Evolutionary conservation across 805 yeast genomes (phyloP), one percentile per base, ranked within the genome.

Genomic region (Ogataea corticis): DNA sequence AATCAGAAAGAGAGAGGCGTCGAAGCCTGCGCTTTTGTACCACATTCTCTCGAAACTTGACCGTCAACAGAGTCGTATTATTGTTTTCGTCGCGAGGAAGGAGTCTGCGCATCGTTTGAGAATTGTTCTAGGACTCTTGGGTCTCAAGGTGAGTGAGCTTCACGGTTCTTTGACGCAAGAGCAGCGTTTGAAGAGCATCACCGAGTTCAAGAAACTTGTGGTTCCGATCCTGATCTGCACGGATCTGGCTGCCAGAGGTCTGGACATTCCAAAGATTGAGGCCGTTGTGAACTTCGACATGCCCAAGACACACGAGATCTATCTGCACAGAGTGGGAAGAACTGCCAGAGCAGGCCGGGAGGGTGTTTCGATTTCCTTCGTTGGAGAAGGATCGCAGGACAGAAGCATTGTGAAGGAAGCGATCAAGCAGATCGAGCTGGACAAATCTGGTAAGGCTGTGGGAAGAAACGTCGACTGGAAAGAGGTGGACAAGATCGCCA

Each of bases 271-370:
- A 50, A 92, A 92, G 69, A 91, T 94, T 64, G 98, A 91, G 65
- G 82, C 85, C 48, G 99, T 94, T 38, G 79, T 94, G 61, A 94
- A 94, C 69, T 94, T 76, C 66, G 99, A 94, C 62, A 88, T 94
- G 95, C 99, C 99, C 41, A 87, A 88, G 65, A 75, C 87, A 25
- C 84, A 87, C 59, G 99, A 94, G 54, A 79, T 92, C 31, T 94
- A 94, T 66, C 73, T 94, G 59, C 99, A 94, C 70, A 86, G 99
- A 75, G 97, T 94, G 49, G 99, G 99, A 69, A 87, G 99, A 77
- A 94, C 98, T 44, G 99, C 99, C 9, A 88, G 99, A 80, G 99
- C 97, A 41, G 98, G 98, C 16, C 81, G 98, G 69, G 88, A 87
- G 43, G 99, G 99, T 77, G 79, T 79, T 45, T 87, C 97, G 36